phyloP scores from a whole-genome alignment of 306 rosid genomes.

The Gynostemma pentaphyllum region DNA sequence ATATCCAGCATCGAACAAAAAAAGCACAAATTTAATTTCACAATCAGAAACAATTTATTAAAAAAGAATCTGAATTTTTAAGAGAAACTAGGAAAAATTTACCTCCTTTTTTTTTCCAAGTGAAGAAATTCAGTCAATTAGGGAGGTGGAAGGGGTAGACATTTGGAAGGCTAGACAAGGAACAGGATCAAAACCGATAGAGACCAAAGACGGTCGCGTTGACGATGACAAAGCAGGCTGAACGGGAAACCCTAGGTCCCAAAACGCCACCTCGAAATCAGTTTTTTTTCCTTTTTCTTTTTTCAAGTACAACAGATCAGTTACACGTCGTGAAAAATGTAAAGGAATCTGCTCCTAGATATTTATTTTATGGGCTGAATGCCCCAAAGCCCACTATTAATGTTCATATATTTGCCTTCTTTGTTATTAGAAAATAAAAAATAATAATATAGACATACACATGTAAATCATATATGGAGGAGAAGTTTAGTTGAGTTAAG shows the following conservation, averaged over 20 bases:
- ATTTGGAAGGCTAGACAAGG: too few relatives aligned
- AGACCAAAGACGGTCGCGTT: neutral
- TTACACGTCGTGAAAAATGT: too few relatives aligned
- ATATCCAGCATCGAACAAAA: neutral
- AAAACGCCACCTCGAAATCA: neutral
- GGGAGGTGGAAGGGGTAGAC: neutral
- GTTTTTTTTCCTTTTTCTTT: too few relatives aligned
- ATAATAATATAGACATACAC: too few relatives aligned
- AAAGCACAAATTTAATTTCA: slow-evolving; percentile 3
- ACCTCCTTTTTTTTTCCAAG: neutral
- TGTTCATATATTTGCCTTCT: too few relatives aligned
- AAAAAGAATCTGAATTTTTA: neutral
- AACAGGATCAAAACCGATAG: too few relatives aligned
- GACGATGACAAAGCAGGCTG: slow-evolving; percentile 5
- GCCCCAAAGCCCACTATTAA: neutral
- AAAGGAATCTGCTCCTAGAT: too few relatives aligned
- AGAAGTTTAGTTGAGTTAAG: too few relatives aligned
- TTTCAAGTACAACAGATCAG: too few relatives aligned
- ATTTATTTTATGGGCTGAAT: neutral
- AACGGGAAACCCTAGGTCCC: slow-evolving; percentile 12
- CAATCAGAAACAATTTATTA: neutral
- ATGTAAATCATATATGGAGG: too few relatives aligned
- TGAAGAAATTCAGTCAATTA: neutral
- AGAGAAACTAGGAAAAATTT: neutral
- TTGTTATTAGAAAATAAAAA: too few relatives aligned